Conservation (phyloP, 192 early-diverging fungal species). For the Podila horticola region DNA sequence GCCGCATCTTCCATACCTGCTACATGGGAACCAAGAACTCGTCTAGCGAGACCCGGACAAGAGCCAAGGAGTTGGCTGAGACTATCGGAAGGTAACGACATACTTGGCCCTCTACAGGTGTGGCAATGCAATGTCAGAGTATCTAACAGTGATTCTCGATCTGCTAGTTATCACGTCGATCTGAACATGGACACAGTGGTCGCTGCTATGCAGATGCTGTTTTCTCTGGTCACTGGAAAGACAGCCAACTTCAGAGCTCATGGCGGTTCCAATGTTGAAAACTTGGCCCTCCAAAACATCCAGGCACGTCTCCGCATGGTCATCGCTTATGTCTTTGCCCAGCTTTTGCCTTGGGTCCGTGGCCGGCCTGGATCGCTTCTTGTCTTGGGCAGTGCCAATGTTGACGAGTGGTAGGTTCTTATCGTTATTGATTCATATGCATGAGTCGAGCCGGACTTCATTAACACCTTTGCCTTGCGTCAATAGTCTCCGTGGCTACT, state of each 20-base stretch:
- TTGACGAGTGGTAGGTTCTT: constrained; percentile 87
- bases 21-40: constrained; percentile 98
- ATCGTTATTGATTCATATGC: not conserved
- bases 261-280: constrained; percentile 88
- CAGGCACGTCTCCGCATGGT: constrained; percentile 97
- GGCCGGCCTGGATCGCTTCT: constrained; percentile 75
- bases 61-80: constrained; percentile 84
- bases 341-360: constrained; percentile 92
- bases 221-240: constrained; percentile 76
- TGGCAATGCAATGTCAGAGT: no score
- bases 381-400: constrained; percentile 96
- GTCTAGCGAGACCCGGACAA: constrained; percentile 78
- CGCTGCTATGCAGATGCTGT: constrained; percentile 77
- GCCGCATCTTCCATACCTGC: constrained; percentile 90
- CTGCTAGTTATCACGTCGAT: constrained; percentile 87
- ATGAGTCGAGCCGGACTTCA: not conserved
- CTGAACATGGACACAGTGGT: constrained; percentile 90
- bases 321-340: constrained; percentile 93
- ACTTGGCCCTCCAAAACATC: constrained; percentile 97
- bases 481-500: constrained; percentile 89
- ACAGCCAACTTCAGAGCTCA: constrained; percentile 83
- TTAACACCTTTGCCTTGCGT: not conserved
- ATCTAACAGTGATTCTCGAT: no score
- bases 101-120: not conserved
- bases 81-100: constrained; percentile 72